Conservation (phyloP, 768 basidiomycete species). For the Russula dissimulans region DNA sequence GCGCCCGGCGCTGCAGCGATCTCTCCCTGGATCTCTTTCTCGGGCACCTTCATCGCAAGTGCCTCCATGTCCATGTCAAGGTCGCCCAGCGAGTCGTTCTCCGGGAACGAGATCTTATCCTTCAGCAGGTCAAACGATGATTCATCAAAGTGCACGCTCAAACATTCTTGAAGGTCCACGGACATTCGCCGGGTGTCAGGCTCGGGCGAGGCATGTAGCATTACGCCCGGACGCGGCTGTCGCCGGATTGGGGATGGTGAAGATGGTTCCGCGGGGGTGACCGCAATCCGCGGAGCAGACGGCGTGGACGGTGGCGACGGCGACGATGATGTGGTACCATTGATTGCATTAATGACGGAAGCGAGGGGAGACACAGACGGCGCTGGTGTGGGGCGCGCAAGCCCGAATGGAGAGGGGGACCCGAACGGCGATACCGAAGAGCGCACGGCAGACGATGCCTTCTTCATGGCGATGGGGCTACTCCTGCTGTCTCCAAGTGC, state of each 20-base stretch:
- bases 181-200: conserved; percentile 12
- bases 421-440: not conserved
- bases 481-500: conserved; percentile 8
- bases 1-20: not conserved
- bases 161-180: conserved; percentile 13
- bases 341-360: conserved; percentile 19
- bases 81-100: conserved; percentile 15
- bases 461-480: not conserved
- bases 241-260: conserved; percentile 12
- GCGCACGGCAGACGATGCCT: not conserved
- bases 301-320: not conserved
- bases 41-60: not conserved
- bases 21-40: not conserved
- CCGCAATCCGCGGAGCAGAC: conserved; percentile 9
- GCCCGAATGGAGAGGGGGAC: conserved; percentile 3
- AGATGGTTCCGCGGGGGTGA: conserved; percentile 8
- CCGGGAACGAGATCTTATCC: conserved; percentile 15
- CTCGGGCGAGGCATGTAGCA: not conserved
- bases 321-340: conserved; percentile 2
- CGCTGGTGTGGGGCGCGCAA: conserved; percentile 26
- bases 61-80: conserved; percentile 9
- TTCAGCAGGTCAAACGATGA: conserved; percentile 20
- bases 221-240: not conserved
- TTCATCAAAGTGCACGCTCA: conserved; percentile 18
- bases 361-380: conserved; percentile 21